These are phyloP conservation scores for Peltaster fructicola DNA, from an alignment of 2,329 filamentous ascomycete genomes.

Conservation along the genomic window DNA sequence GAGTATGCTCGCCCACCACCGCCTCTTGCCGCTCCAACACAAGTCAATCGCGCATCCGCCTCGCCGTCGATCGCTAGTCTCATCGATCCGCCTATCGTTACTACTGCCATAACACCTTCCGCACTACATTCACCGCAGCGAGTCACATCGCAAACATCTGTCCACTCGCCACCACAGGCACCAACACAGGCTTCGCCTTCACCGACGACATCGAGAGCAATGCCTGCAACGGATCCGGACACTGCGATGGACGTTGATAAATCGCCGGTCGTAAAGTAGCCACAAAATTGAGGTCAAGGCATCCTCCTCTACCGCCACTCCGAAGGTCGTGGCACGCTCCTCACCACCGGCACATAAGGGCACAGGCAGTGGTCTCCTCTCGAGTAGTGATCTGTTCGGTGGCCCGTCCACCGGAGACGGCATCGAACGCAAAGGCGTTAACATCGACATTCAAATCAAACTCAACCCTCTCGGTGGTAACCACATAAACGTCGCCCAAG, in stretches of 20 bases:
- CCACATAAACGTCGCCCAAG: slow-evolving; percentile 84
- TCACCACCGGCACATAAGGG: slow-evolving; percentile 30
- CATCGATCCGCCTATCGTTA: slow-evolving; percentile 48
- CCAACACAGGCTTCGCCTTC: slow-evolving; percentile 2
- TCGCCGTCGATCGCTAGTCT: slow-evolving; percentile 86
- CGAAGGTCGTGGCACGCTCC: slow-evolving; percentile 29
- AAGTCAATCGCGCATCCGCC: slow-evolving; percentile 55
- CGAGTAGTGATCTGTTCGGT: slow-evolving; percentile 43
- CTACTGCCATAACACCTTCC: slow-evolving; percentile 16
- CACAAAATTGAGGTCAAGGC: too few relatives aligned
- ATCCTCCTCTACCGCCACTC: slow-evolving; percentile 12
- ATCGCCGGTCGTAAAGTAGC: too few relatives aligned
- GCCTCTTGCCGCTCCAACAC: slow-evolving; percentile 8
- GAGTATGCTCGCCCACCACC: slow-evolving; percentile 13
- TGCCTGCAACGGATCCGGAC: too few relatives aligned
- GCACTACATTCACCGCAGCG: slow-evolving; percentile 8
- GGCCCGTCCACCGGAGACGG: slow-evolving; percentile 29
- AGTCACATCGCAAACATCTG: slow-evolving; percentile 9
- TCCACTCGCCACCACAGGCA: slow-evolving; percentile 4
- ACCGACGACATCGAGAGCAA: too few relatives aligned
- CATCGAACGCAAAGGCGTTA: slow-evolving; percentile 33
- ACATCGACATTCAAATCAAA: slow-evolving; percentile 75
- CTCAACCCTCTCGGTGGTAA: slow-evolving; percentile 71
- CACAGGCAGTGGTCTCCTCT: slow-evolving; percentile 46
- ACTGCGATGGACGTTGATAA: too few relatives aligned